These are phyloP conservation scores for Batrachochytrium dendrobatidis DNA, from an alignment of 371 early-diverging fungal genomes.

Conservation along the genomic window DNA sequence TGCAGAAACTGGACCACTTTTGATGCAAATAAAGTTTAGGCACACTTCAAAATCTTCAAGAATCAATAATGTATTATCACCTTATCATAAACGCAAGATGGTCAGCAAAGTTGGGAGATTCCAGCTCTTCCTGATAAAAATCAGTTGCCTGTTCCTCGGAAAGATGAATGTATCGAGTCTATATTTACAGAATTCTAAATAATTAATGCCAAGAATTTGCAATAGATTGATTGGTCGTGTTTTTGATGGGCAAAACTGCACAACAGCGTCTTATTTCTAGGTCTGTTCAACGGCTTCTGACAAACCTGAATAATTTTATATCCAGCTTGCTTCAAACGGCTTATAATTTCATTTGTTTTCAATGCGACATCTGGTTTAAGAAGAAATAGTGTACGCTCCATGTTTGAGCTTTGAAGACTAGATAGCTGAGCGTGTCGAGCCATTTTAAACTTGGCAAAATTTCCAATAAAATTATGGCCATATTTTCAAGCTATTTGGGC, in stretches of 20 bases:
- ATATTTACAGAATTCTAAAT: background rate
- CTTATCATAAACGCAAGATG: conserved; percentile 15
- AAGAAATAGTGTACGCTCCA: conserved; percentile 31
- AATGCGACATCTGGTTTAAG: conserved; percentile 36
- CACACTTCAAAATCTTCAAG: background rate
- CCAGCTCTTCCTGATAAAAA: conserved; percentile 16
- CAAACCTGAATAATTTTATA: conserved; percentile 39
- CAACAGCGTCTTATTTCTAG: background rate
- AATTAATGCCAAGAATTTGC: background rate
- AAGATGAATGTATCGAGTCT: conserved; percentile 13
- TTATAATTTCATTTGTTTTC: conserved; percentile 29
- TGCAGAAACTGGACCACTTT: conserved; percentile 1
- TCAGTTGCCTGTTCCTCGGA: conserved; percentile 25
- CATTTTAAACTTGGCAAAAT: no score
- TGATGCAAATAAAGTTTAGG: background rate
- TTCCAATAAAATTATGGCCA: no score
- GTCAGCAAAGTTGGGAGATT: conserved; percentile 16
- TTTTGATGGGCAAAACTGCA: background rate
- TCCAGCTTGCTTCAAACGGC: conserved; percentile 31
- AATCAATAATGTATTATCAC: background rate
- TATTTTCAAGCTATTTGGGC: no score
- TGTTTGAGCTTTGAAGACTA: no score
- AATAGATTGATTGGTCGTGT: background rate
- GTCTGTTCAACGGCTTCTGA: background rate
- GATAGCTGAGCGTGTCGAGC: no score